A percentile compares a stretch with the other conserved stretches of the same genome.
Conservation (phyloP, 2,329 filamentous ascomycete genomes). For the Beauveria medogensis region DNA sequence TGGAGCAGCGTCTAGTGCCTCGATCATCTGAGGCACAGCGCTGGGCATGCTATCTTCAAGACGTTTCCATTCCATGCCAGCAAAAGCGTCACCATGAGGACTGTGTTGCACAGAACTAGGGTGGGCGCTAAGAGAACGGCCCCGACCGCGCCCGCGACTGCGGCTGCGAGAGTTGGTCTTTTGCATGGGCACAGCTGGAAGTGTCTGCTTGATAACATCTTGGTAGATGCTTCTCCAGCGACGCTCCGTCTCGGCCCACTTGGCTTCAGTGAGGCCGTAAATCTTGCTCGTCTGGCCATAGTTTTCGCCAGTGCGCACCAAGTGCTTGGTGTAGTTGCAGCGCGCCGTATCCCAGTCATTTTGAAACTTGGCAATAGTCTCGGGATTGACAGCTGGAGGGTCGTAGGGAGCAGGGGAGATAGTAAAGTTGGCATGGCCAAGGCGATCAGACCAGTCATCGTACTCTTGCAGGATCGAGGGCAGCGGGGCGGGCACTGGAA, state of each 20-base stretch:
- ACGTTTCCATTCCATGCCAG: slow-evolving; percentile 34
- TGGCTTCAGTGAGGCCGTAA: slow-evolving; percentile 75
- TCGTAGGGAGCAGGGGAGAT: slow-evolving; percentile 76
- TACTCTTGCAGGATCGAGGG: slow-evolving; percentile 59
- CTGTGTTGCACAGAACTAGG: slow-evolving; percentile 27
- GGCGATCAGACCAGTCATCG: slow-evolving; percentile 75
- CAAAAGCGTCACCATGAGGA: slow-evolving; percentile 30
- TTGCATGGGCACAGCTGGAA: slow-evolving; percentile 20
- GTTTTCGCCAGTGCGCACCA: slow-evolving; percentile 81
- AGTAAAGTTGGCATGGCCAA: slow-evolving; percentile 91
- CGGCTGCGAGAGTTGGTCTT: slow-evolving; percentile 27
- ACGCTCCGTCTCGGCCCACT: slow-evolving; percentile 75
- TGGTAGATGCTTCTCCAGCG: slow-evolving; percentile 67
- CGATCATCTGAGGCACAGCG: slow-evolving; percentile 60
- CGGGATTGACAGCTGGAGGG: slow-evolving; percentile 53
- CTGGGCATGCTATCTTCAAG: slow-evolving; percentile 51
- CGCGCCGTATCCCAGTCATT: slow-evolving; percentile 77
- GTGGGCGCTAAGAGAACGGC: slow-evolving; percentile 34
- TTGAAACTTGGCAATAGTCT: slow-evolving; percentile 53
- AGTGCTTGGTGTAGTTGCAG: slow-evolving; percentile 80
- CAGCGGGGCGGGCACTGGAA: slow-evolving; percentile 34
- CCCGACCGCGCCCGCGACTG: slow-evolving; percentile 31
- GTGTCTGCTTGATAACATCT: slow-evolving; percentile 48
- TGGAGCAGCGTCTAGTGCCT: slow-evolving; percentile 54
- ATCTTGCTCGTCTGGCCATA: slow-evolving; percentile 86